Evolutionary conservation across 225 moss, liverwort and hornwort genomes (phyloP), one percentile per base, ranked within the genome.

Genomic region (Sphagnum contortum): DNA sequence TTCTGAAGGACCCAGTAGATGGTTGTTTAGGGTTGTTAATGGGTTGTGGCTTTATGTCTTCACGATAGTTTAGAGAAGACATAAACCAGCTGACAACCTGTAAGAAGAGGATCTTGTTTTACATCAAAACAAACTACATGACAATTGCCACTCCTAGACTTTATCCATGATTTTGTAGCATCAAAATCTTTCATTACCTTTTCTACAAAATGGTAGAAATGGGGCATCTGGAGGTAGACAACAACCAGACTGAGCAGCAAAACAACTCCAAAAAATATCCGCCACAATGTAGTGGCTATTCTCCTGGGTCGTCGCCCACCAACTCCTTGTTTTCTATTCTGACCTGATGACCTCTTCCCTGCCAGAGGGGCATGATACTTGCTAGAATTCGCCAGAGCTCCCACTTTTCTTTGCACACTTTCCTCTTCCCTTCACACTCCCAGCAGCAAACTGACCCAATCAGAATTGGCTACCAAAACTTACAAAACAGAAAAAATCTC

Each of bases 361-460:
- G 76, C 83, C 72, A 76, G 60, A 44, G 79, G 83, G 70, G 83
- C 67, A 48, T 79, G 79, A 59, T 76, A 45, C 77, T 83, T 83
- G 55, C 74, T 62, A 44, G 83, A 77, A 47, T 76, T 83, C 67
- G 76, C 83, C 79, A 83, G 71, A 69, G 66, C 76, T 69, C 74
- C 76, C 48, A 77, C 74, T 77, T 80, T 80, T 69, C 63, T 67
- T 12, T 29, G 29, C 29, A 29, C 29, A 29, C 29, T 0, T 29
- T 29, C 29, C 29, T 29, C 29, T 29, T 29, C 29, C 29, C 29
- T 29, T 29, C 29, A 29, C 29, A 29, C 29, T 29, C 29, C 29
- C 29, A 29, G 29, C 29, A 29, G 29, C 29, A 29, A 29, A 29
- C 29, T 29, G 29, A 29, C 29, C 29, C 29, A 29, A 29, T 29